Evolutionary conservation across 495 filamentous ascomycete species (phyloP).

Genomic region (Wilcoxina mikolae): DNA sequence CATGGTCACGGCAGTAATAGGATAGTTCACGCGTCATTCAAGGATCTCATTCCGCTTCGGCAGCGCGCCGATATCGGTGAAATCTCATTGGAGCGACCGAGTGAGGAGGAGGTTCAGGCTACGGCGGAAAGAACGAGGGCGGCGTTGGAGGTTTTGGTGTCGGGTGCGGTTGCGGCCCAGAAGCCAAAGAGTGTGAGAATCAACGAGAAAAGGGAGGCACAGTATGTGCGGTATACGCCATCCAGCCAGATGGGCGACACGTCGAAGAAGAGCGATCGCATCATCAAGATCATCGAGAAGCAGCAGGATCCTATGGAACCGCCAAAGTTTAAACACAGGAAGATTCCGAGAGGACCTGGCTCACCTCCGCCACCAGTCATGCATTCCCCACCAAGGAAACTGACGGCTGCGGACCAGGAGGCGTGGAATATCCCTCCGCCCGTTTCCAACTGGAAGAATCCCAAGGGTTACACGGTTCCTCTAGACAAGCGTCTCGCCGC

Average conservation of each 20-base stretch:
- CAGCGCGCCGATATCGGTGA: slow-evolving; percentile 91
- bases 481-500: slow-evolving; percentile 95
- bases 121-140: slow-evolving; percentile 78
- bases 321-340: slow-evolving; percentile 96
- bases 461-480: slow-evolving; percentile 93
- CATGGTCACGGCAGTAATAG: slow-evolving; percentile 72
- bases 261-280: slow-evolving; percentile 73
- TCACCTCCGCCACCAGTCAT: slow-evolving; percentile 86
- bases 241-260: slow-evolving; percentile 95
- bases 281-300: slow-evolving; percentile 94
- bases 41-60: slow-evolving; percentile 86
- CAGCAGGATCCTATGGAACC: slow-evolving; percentile 97
- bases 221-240: slow-evolving; percentile 89
- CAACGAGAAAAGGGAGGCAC: slow-evolving; percentile 61
- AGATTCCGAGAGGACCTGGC: slow-evolving; percentile 88
- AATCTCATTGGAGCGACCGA: slow-evolving; percentile 75
- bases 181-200: slow-evolving; percentile 89
- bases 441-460: slow-evolving; percentile 98
- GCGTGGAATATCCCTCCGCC: slow-evolving; percentile 91
- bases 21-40: slow-evolving; percentile 88
- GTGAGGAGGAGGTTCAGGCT: slow-evolving; percentile 63
- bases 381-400: slow-evolving; percentile 86
- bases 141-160: slow-evolving; percentile 66
- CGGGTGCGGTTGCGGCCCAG: slow-evolving; percentile 75
- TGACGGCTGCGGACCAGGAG: slow-evolving; percentile 94